A percentile compares a stretch with the other conserved stretches of the same genome.
Evolutionary conservation across 306 rosid species (phyloP).

Genomic region (Citrullus colocynthis): DNA sequence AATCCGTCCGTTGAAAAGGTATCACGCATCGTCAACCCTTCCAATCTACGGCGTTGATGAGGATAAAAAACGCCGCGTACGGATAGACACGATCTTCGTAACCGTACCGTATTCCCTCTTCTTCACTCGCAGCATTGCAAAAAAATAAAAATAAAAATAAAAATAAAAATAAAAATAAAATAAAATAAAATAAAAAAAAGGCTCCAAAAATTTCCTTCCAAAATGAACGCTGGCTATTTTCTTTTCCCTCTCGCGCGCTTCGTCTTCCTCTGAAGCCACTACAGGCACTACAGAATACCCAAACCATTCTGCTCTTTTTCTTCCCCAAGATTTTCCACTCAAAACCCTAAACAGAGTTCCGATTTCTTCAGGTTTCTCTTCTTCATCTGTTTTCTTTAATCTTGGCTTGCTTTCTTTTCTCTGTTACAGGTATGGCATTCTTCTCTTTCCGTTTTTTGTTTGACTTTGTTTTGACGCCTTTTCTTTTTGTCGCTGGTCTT

Average conservation of each 20-base stretch:
- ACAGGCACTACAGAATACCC: background rate
- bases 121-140: background rate
- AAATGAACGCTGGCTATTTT: background rate
- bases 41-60: background rate
- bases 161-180: background rate
- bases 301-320: background rate
- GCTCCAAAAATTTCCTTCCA: background rate
- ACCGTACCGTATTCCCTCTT: background rate
- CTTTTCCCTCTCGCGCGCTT: conserved; percentile 6
- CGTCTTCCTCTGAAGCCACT: background rate
- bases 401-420: background rate
- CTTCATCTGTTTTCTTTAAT: background rate
- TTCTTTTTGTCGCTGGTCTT: background rate
- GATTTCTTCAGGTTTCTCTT: background rate
- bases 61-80: background rate
- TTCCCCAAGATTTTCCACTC: background rate
- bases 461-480: background rate
- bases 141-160: background rate
- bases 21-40: background rate
- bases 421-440: background rate
- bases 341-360: background rate
- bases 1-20: background rate
- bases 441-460: background rate
- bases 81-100: background rate
- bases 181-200: background rate